Percentiles rank a stretch among this genome's conserved stretches.
These are phyloP conservation scores for Fusarium virguliforme DNA, from an alignment of 2,329 filamentous ascomycete species.

Conservation along the genomic window DNA sequence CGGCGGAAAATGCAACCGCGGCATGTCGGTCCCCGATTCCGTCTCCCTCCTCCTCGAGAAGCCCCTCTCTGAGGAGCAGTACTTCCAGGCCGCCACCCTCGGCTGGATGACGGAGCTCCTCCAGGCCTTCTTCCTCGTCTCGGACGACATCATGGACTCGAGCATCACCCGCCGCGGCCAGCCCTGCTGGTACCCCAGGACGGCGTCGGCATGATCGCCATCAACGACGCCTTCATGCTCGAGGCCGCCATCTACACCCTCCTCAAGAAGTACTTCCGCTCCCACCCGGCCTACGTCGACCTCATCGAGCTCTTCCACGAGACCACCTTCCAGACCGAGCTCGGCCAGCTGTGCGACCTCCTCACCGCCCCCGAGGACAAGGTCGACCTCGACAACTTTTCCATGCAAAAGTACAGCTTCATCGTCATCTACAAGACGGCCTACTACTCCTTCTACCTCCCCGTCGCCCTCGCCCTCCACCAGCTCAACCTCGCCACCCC, in stretches of 20 bases:
- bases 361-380: constrained; percentile 95
- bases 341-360: constrained; percentile 94
- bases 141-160: constrained; percentile 98
- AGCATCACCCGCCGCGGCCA: constrained; percentile 94
- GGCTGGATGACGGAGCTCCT: constrained; percentile 99
- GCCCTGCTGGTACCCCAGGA: constrained; percentile 96
- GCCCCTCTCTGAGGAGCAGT: constrained; percentile 84
- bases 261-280: constrained; percentile 93
- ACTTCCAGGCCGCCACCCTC: constrained; percentile 88
- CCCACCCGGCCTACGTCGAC: constrained; percentile 89
- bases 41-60: constrained; percentile 82
- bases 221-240: constrained; percentile 98
- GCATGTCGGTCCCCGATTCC: constrained; percentile 97
- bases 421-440: constrained; percentile 99
- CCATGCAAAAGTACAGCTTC: constrained; percentile 94
- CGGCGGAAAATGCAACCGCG: constrained; percentile 98
- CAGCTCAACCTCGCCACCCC: constrained; percentile 88
- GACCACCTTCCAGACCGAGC: constrained; percentile 91
- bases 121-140: constrained; percentile 98
- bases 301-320: constrained; percentile 98
- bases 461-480: constrained; percentile 90
- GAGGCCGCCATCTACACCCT: constrained; percentile 92
- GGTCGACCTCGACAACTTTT: constrained; percentile 96
- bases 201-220: constrained; percentile 93
- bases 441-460: constrained; percentile 99